Base-by-base conservation (phyloP, 148 eudicot genomes). In the Heliamphora exappendiculata region DNA sequence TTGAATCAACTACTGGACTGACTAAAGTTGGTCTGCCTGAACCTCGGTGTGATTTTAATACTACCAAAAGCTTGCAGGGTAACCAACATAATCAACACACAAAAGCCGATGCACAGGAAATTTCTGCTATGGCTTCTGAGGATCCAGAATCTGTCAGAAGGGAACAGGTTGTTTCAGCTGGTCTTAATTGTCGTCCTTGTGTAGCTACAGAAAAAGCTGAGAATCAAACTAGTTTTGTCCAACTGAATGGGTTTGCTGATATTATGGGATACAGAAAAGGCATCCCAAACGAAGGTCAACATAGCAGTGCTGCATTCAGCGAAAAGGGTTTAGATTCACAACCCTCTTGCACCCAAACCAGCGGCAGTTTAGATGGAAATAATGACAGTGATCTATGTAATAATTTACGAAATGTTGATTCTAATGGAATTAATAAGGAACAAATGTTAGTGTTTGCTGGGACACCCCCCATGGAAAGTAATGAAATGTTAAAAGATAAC, bases 291-390 rank as follows among this genome's bases (percentile, higher is more conserved):
- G 87, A 87, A 77, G 80, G 75, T 83, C 36, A 58, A 79, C 72
- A 80, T 67, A 76, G 66, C 44, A 81, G 78, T 74, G 76, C 57
- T n/a, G 80, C 74, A 10, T 65, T 67, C 66, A 78, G 71, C 36
- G 51, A 73, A 12, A 91, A 88, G 84, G 90, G 79, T 79, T 84
- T 91, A 78, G 94, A 89, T 75, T 87, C 87, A 19, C 93, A 84
- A 75, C 88, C 98, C 41, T 82, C 86, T 66, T 86, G 91, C 86
- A 84, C 82, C 47, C 84, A 67, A 53, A 78, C 85, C 73, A 77
- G 87, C 79, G 26, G 64, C 78, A 81, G 80, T 74, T 37, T 82
- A 83, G 90, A 85, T 75, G 90, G 83, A 70, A 85, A 81, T 81
- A 84, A 76, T 70, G 82, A 84, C 36, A 78, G 82, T 76, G 84